phyloP scores from a whole-genome alignment of 805 yeast genomes.

The Komagataella phaffii region DNA sequence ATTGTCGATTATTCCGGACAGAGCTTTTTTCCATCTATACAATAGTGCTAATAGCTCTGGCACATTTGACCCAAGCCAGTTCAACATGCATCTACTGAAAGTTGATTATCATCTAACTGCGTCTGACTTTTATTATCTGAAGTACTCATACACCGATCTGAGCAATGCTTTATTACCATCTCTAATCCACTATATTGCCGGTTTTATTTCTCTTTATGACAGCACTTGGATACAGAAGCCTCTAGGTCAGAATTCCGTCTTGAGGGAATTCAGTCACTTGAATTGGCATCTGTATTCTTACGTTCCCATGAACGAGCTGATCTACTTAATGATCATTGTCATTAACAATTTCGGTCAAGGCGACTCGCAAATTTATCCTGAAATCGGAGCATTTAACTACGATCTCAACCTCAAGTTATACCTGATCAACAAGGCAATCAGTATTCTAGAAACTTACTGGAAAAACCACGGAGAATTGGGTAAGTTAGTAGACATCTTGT shows the following conservation, averaged over 20 bases:
- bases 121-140: not conserved
- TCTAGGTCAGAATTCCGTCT: constrained; percentile 10
- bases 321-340: constrained; percentile 35
- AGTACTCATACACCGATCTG: not conserved
- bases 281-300: constrained; percentile 51
- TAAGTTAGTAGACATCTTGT: constrained; percentile 9
- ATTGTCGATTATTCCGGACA: not conserved
- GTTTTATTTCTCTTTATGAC: not conserved
- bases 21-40: not conserved
- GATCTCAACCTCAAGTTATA: constrained; percentile 18
- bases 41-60: not conserved
- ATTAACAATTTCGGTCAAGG: constrained; percentile 34
- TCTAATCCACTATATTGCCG: not conserved
- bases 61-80: not conserved
- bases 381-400: constrained; percentile 6
- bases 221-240: not conserved
- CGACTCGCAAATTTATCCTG: constrained; percentile 6
- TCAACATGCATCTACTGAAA: not conserved
- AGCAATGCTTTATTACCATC: not conserved
- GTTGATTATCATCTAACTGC: not conserved
- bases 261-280: constrained; percentile 32
- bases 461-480: constrained; percentile 11
- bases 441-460: constrained; percentile 10
- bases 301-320: constrained; percentile 47
- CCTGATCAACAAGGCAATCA: constrained; percentile 10